These are phyloP conservation scores for Colletotrichum musicola DNA, from an alignment of 2,329 filamentous ascomycete genomes.

Conservation along the genomic window DNA sequence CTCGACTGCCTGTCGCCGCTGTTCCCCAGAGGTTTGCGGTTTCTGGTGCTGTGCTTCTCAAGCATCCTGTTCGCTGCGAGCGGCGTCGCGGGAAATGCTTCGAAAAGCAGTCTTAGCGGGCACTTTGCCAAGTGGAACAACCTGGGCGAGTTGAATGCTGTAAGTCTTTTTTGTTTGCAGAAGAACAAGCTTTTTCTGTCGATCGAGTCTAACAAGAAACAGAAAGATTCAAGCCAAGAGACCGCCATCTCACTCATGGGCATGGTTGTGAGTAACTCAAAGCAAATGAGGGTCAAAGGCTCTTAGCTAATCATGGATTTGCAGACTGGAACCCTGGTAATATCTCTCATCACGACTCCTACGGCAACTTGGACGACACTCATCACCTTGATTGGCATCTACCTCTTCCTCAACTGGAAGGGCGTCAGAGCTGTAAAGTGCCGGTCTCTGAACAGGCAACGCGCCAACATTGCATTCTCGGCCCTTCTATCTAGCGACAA, in stretches of 20 bases:
- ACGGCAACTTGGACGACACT: slow-evolving; percentile 23
- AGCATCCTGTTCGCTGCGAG: slow-evolving; percentile 28
- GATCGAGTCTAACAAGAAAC: neutral
- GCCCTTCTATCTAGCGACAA: slow-evolving; percentile 10
- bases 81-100: slow-evolving; percentile 32
- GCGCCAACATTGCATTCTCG: slow-evolving; percentile 32
- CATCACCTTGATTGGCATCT: slow-evolving; percentile 7
- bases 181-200: neutral
- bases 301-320: neutral
- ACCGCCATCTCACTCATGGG: slow-evolving; percentile 34
- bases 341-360: slow-evolving; percentile 14
- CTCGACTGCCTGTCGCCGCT: slow-evolving; percentile 31
- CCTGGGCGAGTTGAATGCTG: slow-evolving; percentile 32
- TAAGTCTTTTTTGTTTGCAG: fast-evolving
- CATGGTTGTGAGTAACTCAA: slow-evolving; percentile 24
- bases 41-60: slow-evolving; percentile 22
- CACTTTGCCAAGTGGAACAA: slow-evolving; percentile 38
- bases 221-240: slow-evolving; percentile 37
- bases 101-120: slow-evolving; percentile 35
- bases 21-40: slow-evolving; percentile 16
- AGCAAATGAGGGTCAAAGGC: fast-evolving
- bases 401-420: slow-evolving; percentile 34
- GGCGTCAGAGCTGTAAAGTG: slow-evolving; percentile 31
- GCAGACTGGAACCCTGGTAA: slow-evolving; percentile 21
- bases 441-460: slow-evolving; percentile 30